Evolutionary conservation across 2,329 filamentous ascomycete genomes (phyloP), one percentile per base, ranked within the genome.

Genomic region (Ophiostoma montium): DNA sequence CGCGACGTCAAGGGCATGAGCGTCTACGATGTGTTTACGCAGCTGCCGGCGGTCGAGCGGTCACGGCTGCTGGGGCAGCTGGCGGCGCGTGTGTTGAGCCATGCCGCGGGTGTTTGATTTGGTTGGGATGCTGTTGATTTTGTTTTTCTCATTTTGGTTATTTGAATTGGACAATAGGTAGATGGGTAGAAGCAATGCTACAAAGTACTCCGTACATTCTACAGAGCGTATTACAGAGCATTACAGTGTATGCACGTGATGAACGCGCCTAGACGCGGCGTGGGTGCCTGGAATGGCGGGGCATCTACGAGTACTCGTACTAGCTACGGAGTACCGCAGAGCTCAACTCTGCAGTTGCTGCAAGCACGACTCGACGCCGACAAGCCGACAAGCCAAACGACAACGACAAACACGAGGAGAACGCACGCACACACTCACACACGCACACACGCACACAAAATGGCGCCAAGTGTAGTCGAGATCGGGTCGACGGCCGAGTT

Each of bases 1-100:
- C 74, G 92, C 50, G 92, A 98, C 67, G 80, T 84, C 31, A 88
- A 81, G 66, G 89, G 89, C 19, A 96, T 95, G 80, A 94, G 86
- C 61, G 92, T 98, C 6, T 96, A 94, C 65, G 73, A 80, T 27
- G 92, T 95, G 15, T 96, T 90, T 63, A 80, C 86, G 71, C 85
- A 95, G 58, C 70, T 98, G 60, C 88, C 88, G 46, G 84, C 87
- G 64, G 74, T 73, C 46, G 89, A 95, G 60, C 84, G 86, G 60
- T 80, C 87, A 49, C 80, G 80, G 63, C 65, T 98, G 59, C 70
- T 96, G 53, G 84, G 81, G 61, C 85, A 94, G 65, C 66, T 96
- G 60, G 90, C 90, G 1, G 80, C 81, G 30, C 90, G 86, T 65
- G 83, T 95, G 1, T 89, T 95, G 61, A 85, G 83, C 54, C 83